phyloP scores from a whole-genome alignment of 106 monocot genomes.

The Cymbidium sinense region DNA sequence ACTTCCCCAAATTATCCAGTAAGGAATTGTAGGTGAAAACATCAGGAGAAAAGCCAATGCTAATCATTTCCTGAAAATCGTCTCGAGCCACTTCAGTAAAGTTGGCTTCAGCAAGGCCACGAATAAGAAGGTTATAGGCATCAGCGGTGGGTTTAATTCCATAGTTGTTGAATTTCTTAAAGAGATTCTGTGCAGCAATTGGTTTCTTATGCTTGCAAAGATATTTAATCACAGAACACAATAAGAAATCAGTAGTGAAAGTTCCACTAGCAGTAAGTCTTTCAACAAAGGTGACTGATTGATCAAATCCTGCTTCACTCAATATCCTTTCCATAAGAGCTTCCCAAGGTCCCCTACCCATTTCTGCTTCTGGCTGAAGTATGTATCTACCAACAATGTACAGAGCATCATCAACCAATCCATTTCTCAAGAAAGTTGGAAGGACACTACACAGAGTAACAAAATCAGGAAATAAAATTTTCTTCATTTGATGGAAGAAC shows the following conservation, averaged over 20 bases:
- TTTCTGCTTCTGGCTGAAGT: constrained; percentile 25
- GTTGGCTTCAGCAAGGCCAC: constrained; percentile 33
- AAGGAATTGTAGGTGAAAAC: constrained; percentile 64
- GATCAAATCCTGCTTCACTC: constrained; percentile 43
- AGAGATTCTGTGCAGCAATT: constrained; percentile 46
- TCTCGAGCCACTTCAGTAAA: constrained; percentile 20
- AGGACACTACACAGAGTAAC: constrained; percentile 70
- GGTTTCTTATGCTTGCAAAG: constrained; percentile 63
- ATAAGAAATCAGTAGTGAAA: constrained; percentile 55
- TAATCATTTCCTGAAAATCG: constrained; percentile 78
- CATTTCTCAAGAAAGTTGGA: constrained; percentile 58
- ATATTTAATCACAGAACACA: constrained; percentile 51
- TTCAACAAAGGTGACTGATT: constrained; percentile 55
- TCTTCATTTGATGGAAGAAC: constrained; percentile 88
- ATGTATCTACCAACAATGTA: constrained; percentile 28
- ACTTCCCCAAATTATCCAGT: constrained; percentile 57
- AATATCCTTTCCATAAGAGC: constrained; percentile 68
- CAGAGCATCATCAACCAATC: constrained; percentile 48
- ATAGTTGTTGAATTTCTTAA: constrained; percentile 55
- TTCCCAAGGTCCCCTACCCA: constrained; percentile 53
- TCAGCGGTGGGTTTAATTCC: constrained; percentile 49
- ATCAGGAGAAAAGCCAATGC: constrained; percentile 46
- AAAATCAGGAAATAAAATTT: constrained; percentile 68
- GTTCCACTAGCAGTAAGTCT: constrained; percentile 20
- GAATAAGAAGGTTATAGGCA: constrained; percentile 65